Evolutionary conservation across 306 rosid species (phyloP), one percentile per base, ranked within the genome.

Genomic region (Sicyos edulis): DNA sequence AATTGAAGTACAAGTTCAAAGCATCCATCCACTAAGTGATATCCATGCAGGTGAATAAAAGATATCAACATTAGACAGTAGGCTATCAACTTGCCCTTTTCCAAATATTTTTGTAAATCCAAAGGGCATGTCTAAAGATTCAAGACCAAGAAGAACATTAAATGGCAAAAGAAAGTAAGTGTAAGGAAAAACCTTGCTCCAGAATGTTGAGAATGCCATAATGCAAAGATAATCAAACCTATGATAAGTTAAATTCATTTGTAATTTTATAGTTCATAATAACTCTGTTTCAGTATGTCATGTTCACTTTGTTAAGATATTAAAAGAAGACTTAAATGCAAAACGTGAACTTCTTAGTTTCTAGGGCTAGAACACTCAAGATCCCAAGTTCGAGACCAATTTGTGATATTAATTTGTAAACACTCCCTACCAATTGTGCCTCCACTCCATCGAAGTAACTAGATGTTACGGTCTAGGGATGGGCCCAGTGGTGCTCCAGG

Each of bases 251-350:
- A 6, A 65, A 44, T 65, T 26, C 71, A 65, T 52, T 3, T 6
- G 19, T 19, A 2, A 44, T 44, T 64, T 44, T 10, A 20, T 63
- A 17, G 49, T 17, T 14, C 69, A 63, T 10, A 40, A 5, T 64
- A 37, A 10, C n/a, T 64, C 17, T 42, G 10, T 8, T 10, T 64
- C 52, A 42, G 8, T 65, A 9, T 42, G 32, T 4, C 16, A 19
- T 1, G 47, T 63, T 63, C 22, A 17, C 67, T 60, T 42, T 7
- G 47, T 42, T 1, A 42, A 42, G 47, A 62, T 19, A 40, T 64
- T 64, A 40, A 64, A 64, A 44, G 32, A 65, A 44, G 34, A 65
- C n/a, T 42, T 10, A 64, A 64, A 64, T 37, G 70, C 32, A 40
- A 64, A 42, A 42, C 19, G 53, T 7, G 47, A 42, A 42, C 12